These are phyloP conservation scores for Leccinum uliginosum DNA, from an alignment of 768 basidiomycete species.

Conservation along the genomic window DNA sequence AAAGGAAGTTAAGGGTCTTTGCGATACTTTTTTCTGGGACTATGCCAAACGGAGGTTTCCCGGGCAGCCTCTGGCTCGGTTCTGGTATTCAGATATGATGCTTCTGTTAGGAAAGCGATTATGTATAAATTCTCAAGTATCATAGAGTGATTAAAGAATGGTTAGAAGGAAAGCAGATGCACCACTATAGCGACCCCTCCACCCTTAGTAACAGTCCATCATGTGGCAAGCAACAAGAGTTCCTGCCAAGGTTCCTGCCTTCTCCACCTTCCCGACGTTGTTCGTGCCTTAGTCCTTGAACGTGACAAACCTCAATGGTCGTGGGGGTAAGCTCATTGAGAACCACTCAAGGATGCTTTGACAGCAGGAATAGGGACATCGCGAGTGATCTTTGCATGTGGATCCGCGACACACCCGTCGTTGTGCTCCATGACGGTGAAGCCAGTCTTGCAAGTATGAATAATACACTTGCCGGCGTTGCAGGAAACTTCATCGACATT, in stretches of 20 bases:
- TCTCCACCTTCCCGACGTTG: background rate
- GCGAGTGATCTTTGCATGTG: background rate
- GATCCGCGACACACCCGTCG: conserved; percentile 11
- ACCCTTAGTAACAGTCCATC: background rate
- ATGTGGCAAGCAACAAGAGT: background rate
- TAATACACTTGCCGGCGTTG: conserved; percentile 22
- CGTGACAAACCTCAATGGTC: background rate
- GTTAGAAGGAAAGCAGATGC: background rate
- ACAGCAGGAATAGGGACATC: background rate
- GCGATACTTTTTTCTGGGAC: too few species aligned
- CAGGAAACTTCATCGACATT: conserved; percentile 29
- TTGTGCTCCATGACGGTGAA: conserved; percentile 9
- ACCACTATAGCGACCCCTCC: background rate
- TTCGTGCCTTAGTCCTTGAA: background rate
- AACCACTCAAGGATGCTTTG: background rate
- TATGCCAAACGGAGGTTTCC: too few species aligned
- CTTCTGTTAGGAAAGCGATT: too few species aligned
- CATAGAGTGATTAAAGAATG: background rate
- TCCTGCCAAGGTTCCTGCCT: background rate
- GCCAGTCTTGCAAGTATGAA: conserved; percentile 24
- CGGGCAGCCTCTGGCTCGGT: too few species aligned
- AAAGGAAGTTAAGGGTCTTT: too few species aligned
- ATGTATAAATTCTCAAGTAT: background rate
- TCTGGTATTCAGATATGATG: too few species aligned
- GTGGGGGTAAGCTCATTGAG: background rate